Conservation (phyloP, 1,284 basidiomycete genomes). For the Amylostereum areolatum region DNA sequence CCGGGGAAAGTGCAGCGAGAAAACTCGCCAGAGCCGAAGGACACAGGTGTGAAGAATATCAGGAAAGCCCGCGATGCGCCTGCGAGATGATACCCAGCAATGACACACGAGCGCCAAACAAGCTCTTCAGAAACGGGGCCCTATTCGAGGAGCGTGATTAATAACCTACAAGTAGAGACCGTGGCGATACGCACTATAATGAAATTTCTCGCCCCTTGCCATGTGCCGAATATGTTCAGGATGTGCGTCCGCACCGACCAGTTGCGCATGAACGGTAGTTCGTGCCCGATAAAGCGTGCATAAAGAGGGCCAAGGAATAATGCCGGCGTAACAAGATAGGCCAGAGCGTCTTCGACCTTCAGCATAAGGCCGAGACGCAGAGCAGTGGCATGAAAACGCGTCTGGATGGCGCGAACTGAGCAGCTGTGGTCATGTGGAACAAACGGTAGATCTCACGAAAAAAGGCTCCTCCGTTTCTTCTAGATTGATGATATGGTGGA, state of each 20-base stretch:
- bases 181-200: slow-evolving; percentile 53
- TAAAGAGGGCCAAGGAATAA: slow-evolving; percentile 87
- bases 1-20: slow-evolving; percentile 1
- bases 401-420: neutral
- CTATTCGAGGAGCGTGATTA: slow-evolving; percentile 30
- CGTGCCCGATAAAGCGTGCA: slow-evolving; percentile 45
- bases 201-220: slow-evolving; percentile 72
- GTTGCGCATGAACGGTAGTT: slow-evolving; percentile 58
- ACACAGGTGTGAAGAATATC: slow-evolving; percentile 78
- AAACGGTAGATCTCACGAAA: too few relatives aligned
- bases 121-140: slow-evolving; percentile 91
- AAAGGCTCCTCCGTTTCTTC: neutral
- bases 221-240: slow-evolving; percentile 36
- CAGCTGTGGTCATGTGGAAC: too few relatives aligned
- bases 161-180: neutral
- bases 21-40: slow-evolving; percentile 79
- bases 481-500: slow-evolving; percentile 4
- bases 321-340: slow-evolving; percentile 68
- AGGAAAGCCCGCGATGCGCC: slow-evolving; percentile 51
- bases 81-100: slow-evolving; percentile 68
- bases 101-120: slow-evolving; percentile 84
- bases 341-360: slow-evolving; percentile 26
- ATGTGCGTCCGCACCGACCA: slow-evolving; percentile 43
- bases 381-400: slow-evolving; percentile 10
- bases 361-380: slow-evolving; percentile 25